Base-by-base conservation (phyloP, 2,329 filamentous ascomycete genomes). In the Colletotrichum sp. region DNA sequence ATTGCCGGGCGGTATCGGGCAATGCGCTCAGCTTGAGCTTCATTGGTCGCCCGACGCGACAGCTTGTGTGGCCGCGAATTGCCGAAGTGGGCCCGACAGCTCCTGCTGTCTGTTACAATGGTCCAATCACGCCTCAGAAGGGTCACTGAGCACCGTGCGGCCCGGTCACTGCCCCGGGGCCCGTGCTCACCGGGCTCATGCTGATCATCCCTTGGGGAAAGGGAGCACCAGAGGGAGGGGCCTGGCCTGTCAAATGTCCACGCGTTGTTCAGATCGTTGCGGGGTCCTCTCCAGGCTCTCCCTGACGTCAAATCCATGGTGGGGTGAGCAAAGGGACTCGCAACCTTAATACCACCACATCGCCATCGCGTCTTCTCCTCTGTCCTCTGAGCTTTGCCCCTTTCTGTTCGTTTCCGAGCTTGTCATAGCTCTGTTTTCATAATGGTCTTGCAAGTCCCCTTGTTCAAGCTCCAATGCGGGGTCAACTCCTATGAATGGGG, bases 401-500 rank as follows among this genome's bases (percentile, higher is more conserved):
- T 65, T 65, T 24, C 32, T 57, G 65, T 44, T 28, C n/a, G 13
- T 44, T 60, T 24, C 9, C 39, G 70, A 65, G 70, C 57, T 57
- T 30, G 15, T 26, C 15, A 1, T 16, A n/a, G 44, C 36, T 68
- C 34, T 24, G 13, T 57, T 12, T n/a, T 21, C 21, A 44, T 64
- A 32, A 76, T 76, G 75, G 75, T 76, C 39, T 88, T 96, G 90
- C 94, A 94, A 83, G 92, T 97, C 77, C 96, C 96, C 81, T 88
- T 99, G 69, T 90, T 98, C 84, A 93, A 95, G 80, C 92, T 99
- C 79, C 93, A 95, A 85, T 96, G 95, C 88, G 97, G 96, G 82
- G 95, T 98, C 83, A 99, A 99, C 86, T 98, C 96, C 85, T 99
- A 99, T 84, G 97, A 98, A 88, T 99, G 97, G 97, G 97, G 96